A percentile compares a stretch with the other conserved stretches of the same genome.
Evolutionary conservation across 495 filamentous ascomycete genomes (phyloP).

Genomic region (Tetracladium setigerum): DNA sequence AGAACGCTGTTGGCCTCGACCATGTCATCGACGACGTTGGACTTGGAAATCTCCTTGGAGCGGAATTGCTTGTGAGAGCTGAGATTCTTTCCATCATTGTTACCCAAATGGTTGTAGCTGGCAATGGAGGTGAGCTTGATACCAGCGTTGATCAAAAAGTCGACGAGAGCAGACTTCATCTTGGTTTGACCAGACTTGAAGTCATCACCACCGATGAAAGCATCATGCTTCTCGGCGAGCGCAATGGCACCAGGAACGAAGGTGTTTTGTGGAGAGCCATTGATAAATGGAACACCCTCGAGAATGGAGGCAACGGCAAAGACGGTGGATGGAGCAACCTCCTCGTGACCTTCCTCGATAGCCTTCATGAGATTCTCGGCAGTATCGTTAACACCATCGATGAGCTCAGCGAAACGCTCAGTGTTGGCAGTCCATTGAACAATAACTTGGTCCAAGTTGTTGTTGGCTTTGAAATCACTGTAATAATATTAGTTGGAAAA

Average conservation of each 20-base stretch:
- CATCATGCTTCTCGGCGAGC: conserved; percentile 76
- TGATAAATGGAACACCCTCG: conserved; percentile 92
- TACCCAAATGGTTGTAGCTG: conserved; percentile 98
- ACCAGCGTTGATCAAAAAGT: conserved; percentile 97
- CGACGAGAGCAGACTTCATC: conserved; percentile 98
- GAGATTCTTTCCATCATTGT: conserved; percentile 98
- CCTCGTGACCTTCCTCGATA: conserved; percentile 77
- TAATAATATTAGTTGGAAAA: conserved; percentile 25
- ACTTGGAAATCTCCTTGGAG: conserved; percentile 99
- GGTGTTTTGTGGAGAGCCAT: conserved; percentile 98
- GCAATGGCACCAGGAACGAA: conserved; percentile 91
- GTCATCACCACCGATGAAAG: conserved; percentile 97
- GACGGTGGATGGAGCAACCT: conserved; percentile 88
- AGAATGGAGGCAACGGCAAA: conserved; percentile 93
- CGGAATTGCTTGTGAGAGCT: conserved; percentile 97
- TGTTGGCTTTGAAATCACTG: conserved; percentile 78
- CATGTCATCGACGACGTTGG: conserved; percentile 99
- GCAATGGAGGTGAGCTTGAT: conserved; percentile 99
- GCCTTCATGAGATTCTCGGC: conserved; percentile 86
- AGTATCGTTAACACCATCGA: conserved; percentile 90
- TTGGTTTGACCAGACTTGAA: conserved; percentile 99
- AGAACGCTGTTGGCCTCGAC: conserved; percentile 89
- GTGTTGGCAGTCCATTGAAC: conserved; percentile 99
- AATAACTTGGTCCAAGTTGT: conserved; percentile 90
- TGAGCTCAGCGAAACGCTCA: conserved; percentile 86